phyloP scores from a whole-genome alignment of 2,329 filamentous ascomycete genomes.

The Diplodia seriata region DNA sequence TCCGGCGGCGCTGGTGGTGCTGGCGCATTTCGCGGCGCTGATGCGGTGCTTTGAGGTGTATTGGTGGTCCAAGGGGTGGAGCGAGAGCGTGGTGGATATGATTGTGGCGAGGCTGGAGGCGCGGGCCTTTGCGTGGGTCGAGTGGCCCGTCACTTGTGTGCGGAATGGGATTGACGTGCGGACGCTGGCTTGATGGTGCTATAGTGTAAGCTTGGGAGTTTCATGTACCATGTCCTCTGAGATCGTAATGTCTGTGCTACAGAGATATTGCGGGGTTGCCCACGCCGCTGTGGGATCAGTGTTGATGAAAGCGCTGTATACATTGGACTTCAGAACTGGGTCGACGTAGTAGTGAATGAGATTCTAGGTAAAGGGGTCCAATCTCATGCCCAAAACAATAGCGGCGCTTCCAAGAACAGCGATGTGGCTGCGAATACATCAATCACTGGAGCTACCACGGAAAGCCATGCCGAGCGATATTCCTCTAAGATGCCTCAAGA shows the following conservation, averaged over 20 bases:
- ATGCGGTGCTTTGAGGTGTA: background rate
- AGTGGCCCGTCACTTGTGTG: constrained; percentile 1
- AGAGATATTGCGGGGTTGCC: background rate
- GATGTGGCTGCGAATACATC: background rate
- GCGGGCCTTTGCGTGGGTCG: background rate
- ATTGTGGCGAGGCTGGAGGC: background rate
- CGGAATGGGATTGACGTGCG: background rate
- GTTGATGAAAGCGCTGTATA: background rate
- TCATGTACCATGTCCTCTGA: too few relatives aligned
- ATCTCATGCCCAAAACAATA: background rate
- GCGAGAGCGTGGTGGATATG: constrained; percentile 9
- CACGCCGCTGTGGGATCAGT: background rate
- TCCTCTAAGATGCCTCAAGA: background rate
- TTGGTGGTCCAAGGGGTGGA: constrained; percentile 18
- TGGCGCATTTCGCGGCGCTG: constrained; percentile 8
- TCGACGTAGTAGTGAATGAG: background rate
- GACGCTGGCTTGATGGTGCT: background rate
- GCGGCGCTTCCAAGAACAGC: background rate
- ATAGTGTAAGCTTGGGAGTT: too few relatives aligned
- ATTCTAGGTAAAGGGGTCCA: background rate
- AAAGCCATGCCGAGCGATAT: background rate
- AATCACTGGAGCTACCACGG: background rate
- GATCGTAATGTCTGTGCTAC: too few relatives aligned
- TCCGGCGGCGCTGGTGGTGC: background rate
- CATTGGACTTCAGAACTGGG: background rate